Evolutionary conservation across 441 rosid species (phyloP).

Genomic region (Francoa sonchifolia): DNA sequence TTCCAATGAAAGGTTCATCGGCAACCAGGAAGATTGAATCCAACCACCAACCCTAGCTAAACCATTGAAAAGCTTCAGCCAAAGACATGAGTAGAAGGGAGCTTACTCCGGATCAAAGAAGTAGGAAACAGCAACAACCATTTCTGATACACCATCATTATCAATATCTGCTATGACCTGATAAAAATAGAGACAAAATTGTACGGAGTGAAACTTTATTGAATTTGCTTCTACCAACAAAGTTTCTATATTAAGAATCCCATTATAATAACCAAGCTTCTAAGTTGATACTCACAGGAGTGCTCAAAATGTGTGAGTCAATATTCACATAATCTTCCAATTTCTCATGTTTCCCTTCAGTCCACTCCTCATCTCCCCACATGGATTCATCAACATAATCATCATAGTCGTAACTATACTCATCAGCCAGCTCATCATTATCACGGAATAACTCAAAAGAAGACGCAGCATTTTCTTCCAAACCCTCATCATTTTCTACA

Average conservation of each 20-base stretch:
- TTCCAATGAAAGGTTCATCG: no score
- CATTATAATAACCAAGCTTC: constrained; percentile 10
- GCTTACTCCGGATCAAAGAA: constrained; percentile 96
- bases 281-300: constrained; percentile 63
- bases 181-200: constrained; percentile 19
- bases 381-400: constrained; percentile 72
- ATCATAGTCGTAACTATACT: constrained; percentile 84
- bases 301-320: constrained; percentile 83
- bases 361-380: constrained; percentile 99
- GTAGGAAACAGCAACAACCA: constrained; percentile 89
- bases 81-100: no score
- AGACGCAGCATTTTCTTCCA: constrained; percentile 86
- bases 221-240: constrained; percentile 10
- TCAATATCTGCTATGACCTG: constrained; percentile 98
- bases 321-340: constrained; percentile 85
- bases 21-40: neutral
- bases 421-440: constrained; percentile 82
- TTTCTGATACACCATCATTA: constrained; percentile 88
- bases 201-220: constrained; percentile 6
- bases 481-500: constrained; percentile 72
- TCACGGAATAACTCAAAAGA: constrained; percentile 91
- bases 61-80: no score
- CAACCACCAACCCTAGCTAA: neutral
- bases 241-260: constrained; percentile 8
- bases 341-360: constrained; percentile 68